phyloP scores from a whole-genome alignment of 2,329 filamentous ascomycete species.

The Fusarium xylarioides region DNA sequence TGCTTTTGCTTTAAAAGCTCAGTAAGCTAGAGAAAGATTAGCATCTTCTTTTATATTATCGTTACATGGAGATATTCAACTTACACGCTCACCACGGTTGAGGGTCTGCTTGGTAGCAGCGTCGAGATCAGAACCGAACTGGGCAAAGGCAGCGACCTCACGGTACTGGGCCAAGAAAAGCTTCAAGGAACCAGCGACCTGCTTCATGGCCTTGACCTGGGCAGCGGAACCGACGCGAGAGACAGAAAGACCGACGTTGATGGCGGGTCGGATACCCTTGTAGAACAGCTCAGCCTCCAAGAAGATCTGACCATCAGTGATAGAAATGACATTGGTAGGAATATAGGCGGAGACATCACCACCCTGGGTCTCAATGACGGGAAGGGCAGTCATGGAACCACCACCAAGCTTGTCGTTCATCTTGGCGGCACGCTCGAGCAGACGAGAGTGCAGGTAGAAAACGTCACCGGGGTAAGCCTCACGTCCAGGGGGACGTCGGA shows the following conservation, averaged over 20 bases:
- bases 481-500: slow-evolving; percentile 97
- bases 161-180: slow-evolving; percentile 99
- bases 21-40: slow-evolving; percentile 68
- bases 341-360: slow-evolving; percentile 99
- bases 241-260: slow-evolving; percentile 99
- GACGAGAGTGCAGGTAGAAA: slow-evolving; percentile 99
- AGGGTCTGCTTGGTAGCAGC: slow-evolving; percentile 99
- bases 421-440: slow-evolving; percentile 99
- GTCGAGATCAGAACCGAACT: slow-evolving; percentile 99
- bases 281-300: slow-evolving; percentile 99
- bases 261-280: slow-evolving; percentile 99
- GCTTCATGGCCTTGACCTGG: slow-evolving; percentile 99
- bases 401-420: slow-evolving; percentile 95
- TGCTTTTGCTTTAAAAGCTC: slow-evolving; percentile 66
- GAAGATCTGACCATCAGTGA: slow-evolving; percentile 99
- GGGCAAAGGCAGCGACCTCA: slow-evolving; percentile 99
- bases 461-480: slow-evolving; percentile 99
- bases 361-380: slow-evolving; percentile 99
- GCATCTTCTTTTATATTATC: background rate
- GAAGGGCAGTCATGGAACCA: slow-evolving; percentile 96
- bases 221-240: slow-evolving; percentile 99
- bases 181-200: slow-evolving; percentile 99
- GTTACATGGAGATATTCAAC: slow-evolving; percentile 44
- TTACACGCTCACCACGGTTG: slow-evolving; percentile 95
- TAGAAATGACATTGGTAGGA: slow-evolving; percentile 99